Percentiles rank a stretch among this genome's conserved stretches.
Evolutionary conservation across 1,284 basidiomycete genomes (phyloP).

Genomic region (Peniophora sp.): DNA sequence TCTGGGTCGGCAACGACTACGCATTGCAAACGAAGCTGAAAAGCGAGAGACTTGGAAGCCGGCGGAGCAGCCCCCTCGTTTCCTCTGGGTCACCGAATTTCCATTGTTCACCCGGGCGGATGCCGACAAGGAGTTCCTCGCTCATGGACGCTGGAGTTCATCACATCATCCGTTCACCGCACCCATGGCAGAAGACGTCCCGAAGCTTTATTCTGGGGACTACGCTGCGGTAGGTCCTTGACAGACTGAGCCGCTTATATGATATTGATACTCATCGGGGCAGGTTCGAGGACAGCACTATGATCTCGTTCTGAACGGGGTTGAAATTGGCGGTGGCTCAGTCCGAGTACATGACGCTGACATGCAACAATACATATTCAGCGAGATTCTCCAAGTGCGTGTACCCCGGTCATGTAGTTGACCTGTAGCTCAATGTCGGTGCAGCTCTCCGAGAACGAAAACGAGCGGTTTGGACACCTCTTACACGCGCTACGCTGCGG

Average conservation of each 20-base stretch:
- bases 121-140: constrained; percentile 79
- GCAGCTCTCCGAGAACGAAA: constrained; percentile 69
- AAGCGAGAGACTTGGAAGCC: constrained; percentile 15
- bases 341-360: constrained; percentile 85
- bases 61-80: constrained; percentile 66
- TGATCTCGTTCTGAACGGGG: constrained; percentile 92
- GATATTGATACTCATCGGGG: not conserved
- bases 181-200: constrained; percentile 85
- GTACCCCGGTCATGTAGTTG: not conserved
- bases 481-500: constrained; percentile 81
- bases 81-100: constrained; percentile 94
- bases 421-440: not conserved
- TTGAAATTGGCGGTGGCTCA: constrained; percentile 90
- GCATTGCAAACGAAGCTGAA: constrained; percentile 40
- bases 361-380: constrained; percentile 83
- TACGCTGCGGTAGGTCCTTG: constrained; percentile 47
- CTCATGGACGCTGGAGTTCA: constrained; percentile 82
- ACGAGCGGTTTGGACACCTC: constrained; percentile 74
- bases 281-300: constrained; percentile 94
- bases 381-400: constrained; percentile 65
- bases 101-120: constrained; percentile 89
- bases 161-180: constrained; percentile 96
- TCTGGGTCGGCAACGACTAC: constrained; percentile 69
- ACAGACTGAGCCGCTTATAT: not conserved
- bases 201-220: constrained; percentile 61